phyloP scores from a whole-genome alignment of 331 rosid genomes.

The Phaseolus coccineus region DNA sequence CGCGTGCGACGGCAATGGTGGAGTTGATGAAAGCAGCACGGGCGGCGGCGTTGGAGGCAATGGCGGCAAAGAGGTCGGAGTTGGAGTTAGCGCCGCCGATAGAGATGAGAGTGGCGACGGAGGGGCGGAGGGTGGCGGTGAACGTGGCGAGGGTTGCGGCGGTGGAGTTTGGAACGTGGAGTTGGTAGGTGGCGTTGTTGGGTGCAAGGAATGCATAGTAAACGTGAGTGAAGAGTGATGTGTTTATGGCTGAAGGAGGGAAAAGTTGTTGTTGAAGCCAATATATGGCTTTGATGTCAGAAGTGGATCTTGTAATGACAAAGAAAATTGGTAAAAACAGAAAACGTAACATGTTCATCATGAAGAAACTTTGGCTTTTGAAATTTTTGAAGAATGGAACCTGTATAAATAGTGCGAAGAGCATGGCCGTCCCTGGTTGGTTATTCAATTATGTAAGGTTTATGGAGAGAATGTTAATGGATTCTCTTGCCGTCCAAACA shows the following conservation, averaged over 20 bases:
- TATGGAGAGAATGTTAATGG: not conserved
- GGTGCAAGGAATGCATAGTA: constrained; percentile 69
- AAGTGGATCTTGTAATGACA: not conserved
- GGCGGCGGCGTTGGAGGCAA: constrained; percentile 49
- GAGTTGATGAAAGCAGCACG: constrained; percentile 68
- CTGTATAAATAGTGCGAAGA: not conserved
- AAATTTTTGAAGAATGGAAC: not conserved
- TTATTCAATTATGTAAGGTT: not conserved
- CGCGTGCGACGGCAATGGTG: constrained; percentile 60
- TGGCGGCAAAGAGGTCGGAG: constrained; percentile 43
- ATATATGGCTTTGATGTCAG: constrained; percentile 57
- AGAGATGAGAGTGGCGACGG: constrained; percentile 59
- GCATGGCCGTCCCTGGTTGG: constrained; percentile 47
- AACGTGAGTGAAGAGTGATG: constrained; percentile 72
- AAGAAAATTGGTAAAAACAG: constrained; percentile 38
- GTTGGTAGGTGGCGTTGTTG: constrained; percentile 47
- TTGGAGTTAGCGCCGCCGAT: constrained; percentile 60
- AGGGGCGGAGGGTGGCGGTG: constrained; percentile 52
- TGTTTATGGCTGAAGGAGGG: constrained; percentile 72
- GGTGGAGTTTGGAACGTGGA: constrained; percentile 48
- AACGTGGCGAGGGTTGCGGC: constrained; percentile 52
- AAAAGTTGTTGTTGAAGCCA: constrained; percentile 51
- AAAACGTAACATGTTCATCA: constrained; percentile 39
- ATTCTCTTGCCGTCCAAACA: constrained; percentile 29
- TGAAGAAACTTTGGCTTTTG: constrained; percentile 14